Evolutionary conservation across 2,329 filamentous ascomycete species (phyloP), one percentile per base, ranked within the genome.

Genomic region (Ascochyta lentis): DNA sequence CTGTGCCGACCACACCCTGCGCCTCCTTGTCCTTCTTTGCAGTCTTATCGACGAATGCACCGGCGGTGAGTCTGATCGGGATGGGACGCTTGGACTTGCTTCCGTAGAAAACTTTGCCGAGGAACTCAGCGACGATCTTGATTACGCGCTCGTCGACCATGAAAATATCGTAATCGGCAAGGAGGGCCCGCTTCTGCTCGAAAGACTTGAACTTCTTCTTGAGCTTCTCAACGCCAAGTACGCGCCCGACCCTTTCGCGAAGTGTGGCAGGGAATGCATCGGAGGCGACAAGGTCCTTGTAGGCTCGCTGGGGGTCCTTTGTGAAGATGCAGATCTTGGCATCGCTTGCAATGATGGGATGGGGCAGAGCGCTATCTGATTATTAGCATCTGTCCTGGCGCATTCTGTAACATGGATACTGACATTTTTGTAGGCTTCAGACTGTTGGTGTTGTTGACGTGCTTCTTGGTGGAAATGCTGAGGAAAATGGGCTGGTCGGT

Each of bases 61-160:
- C 49, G 82, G 81, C 73, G 60, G 87, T 84, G 59, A 98, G 83
- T 39, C 84, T 81, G 34, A 98, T 85, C 24, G 95, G 93, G 55
- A 99, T 87, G 9, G 95, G 95, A 35, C 94, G 85, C 83, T 98
- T 98, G 61, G 79, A 79, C 15, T 89, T 91, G 53, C 80, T 84
- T 80, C 92, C 89, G 84, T 95, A 98, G 77, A 99, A 98, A 1
- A 89, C 89, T 81, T 96, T 98, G 67, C 94, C 95, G 12, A 99
- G 86, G 3, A 88, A 81, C 62, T 86, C 84, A 53, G 93, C 91
- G 56, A 98, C 83, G 57, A 84, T 81, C 55, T 84, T 85, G 59
- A 87, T 79, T 51, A 99, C 90, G 44, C 95, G 84, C 71, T 96
- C 91, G 75, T 99, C 95, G 48, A 90, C 94, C 54, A 99, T 83